These are phyloP conservation scores for Fonsecaea multimorphosa DNA, from an alignment of 2,329 filamentous ascomycete genomes.

Conservation along the genomic window DNA sequence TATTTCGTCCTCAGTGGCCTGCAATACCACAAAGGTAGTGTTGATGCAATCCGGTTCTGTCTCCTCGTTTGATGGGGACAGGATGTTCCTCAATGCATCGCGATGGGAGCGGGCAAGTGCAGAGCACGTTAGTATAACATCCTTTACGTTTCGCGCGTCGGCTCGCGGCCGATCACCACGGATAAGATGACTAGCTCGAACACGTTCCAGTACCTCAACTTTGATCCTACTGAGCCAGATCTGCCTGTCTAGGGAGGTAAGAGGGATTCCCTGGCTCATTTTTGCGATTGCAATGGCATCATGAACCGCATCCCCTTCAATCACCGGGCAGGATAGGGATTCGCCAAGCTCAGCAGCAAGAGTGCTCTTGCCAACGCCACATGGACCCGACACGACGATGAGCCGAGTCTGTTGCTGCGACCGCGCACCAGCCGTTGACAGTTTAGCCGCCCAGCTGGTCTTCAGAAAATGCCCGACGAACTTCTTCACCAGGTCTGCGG, in stretches of 20 bases:
- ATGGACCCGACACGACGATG: slow-evolving; percentile 56
- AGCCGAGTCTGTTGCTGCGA: neutral
- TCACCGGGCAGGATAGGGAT: slow-evolving; percentile 50
- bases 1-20: slow-evolving; percentile 51
- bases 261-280: slow-evolving; percentile 3
- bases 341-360: slow-evolving; percentile 55
- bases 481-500: slow-evolving; percentile 30
- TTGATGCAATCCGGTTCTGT: neutral
- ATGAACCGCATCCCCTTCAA: neutral
- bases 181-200: slow-evolving; percentile 38
- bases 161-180: neutral
- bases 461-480: slow-evolving; percentile 39
- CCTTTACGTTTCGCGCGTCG: neutral
- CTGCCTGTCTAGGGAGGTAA: slow-evolving; percentile 2
- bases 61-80: neutral
- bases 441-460: slow-evolving; percentile 25
- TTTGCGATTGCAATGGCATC: slow-evolving; percentile 4
- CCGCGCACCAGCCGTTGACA: neutral
- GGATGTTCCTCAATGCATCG: neutral
- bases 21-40: slow-evolving; percentile 1
- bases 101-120: neutral
- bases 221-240: slow-evolving; percentile 4
- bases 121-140: slow-evolving; percentile 4
- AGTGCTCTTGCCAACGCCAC: slow-evolving; percentile 62
- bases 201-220: neutral